Conservation (phyloP, 2,329 filamentous ascomycete genomes). For the Phaeoacremonium minimum region DNA sequence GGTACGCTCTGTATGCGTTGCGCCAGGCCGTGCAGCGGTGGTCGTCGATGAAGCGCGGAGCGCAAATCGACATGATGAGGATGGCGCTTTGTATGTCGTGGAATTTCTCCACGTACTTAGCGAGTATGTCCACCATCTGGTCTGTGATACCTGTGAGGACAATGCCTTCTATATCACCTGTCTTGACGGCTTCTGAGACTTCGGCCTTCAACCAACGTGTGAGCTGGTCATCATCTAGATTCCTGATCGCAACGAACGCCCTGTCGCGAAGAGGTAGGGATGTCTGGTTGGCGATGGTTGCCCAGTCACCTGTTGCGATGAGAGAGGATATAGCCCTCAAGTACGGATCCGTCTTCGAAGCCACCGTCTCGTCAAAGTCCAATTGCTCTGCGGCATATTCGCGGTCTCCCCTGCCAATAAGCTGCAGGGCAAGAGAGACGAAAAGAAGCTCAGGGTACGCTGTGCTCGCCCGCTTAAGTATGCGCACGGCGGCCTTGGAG, state of each 20-base stretch:
- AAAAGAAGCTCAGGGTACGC: slow-evolving; percentile 63
- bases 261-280: slow-evolving; percentile 73
- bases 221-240: slow-evolving; percentile 58
- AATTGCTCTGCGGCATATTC: slow-evolving; percentile 42
- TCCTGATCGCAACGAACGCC: slow-evolving; percentile 66
- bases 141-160: slow-evolving; percentile 75
- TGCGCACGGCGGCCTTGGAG: slow-evolving; percentile 62
- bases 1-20: slow-evolving; percentile 64
- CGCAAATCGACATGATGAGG: slow-evolving; percentile 68
- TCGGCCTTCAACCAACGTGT: slow-evolving; percentile 65
- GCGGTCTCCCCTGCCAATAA: slow-evolving; percentile 48
- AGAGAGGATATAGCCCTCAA: slow-evolving; percentile 75
- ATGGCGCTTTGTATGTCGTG: slow-evolving; percentile 77
- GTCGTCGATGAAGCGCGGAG: slow-evolving; percentile 74
- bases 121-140: slow-evolving; percentile 68
- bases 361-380: slow-evolving; percentile 54
- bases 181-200: slow-evolving; percentile 53
- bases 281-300: slow-evolving; percentile 65
- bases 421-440: slow-evolving; percentile 61
- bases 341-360: slow-evolving; percentile 70
- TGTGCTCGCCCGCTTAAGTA: slow-evolving; percentile 64
- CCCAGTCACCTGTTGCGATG: slow-evolving; percentile 74
- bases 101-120: slow-evolving; percentile 71
- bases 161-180: slow-evolving; percentile 73
- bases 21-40: slow-evolving; percentile 72